Conservation (phyloP, 2,329 filamentous ascomycete genomes). For the Celoporthe dispersa region DNA sequence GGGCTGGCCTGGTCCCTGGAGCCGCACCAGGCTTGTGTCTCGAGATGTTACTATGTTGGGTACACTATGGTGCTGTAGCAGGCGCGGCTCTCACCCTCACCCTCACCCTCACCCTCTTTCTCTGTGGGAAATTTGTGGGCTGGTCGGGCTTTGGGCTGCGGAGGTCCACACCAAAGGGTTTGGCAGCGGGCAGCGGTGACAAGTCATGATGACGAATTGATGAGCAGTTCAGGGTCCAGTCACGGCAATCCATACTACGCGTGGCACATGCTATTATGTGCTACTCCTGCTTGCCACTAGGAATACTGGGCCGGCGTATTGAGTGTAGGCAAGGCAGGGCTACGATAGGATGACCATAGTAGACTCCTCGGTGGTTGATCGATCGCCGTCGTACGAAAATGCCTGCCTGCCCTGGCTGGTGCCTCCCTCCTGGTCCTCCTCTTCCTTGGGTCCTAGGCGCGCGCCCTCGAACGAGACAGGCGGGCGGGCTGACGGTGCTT, state of each 20-base stretch:
- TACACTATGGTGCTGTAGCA: too few relatives aligned
- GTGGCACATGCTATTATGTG: neutral
- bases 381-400: neutral
- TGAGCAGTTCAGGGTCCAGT: neutral
- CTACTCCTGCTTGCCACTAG: neutral
- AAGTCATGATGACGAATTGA: constrained; percentile 1
- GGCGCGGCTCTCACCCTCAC: too few relatives aligned
- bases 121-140: constrained; percentile 7
- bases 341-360: neutral
- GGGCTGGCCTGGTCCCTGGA: neutral
- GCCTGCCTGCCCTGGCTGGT: neutral
- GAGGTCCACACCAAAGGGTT: constrained; percentile 8
- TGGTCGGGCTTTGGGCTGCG: neutral
- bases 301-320: neutral
- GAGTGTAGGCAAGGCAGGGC: neutral
- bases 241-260: neutral
- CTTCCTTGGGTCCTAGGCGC: neutral
- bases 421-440: neutral
- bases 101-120: too few relatives aligned
- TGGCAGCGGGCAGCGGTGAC: constrained; percentile 5
- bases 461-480: neutral
- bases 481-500: constrained; percentile 11
- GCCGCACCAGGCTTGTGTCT: constrained; percentile 4
- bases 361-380: neutral
- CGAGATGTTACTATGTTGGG: neutral